These are phyloP conservation scores for Thermothelomyces thermophilus DNA, from an alignment of 2,329 filamentous ascomycete genomes.

Conservation along the genomic window DNA sequence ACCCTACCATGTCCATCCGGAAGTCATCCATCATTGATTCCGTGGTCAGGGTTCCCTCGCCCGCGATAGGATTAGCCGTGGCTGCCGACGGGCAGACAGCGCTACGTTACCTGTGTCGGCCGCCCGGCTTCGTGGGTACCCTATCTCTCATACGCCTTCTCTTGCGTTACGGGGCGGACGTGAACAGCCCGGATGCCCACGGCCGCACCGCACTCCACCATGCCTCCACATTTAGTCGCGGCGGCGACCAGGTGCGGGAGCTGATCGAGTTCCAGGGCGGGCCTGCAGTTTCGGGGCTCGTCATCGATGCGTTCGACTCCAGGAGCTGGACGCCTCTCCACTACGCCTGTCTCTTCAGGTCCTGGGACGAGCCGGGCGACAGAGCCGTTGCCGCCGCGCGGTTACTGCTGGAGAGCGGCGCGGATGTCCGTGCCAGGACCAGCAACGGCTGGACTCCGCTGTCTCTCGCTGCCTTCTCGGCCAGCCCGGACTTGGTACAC, in stretches of 20 bases:
- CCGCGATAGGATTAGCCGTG: background rate
- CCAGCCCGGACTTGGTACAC: background rate
- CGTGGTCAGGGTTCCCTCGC: background rate
- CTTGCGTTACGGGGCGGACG: slow-evolving; percentile 10
- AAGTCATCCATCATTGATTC: slow-evolving; percentile 12
- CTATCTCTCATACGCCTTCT: slow-evolving; percentile 2
- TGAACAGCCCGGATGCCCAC: slow-evolving; percentile 2
- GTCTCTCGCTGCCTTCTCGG: slow-evolving; percentile 6
- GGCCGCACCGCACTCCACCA: slow-evolving; percentile 15
- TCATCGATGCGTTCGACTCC: slow-evolving; percentile 9
- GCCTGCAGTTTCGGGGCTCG: slow-evolving; percentile 2
- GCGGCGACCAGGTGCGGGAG: background rate
- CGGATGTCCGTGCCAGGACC: slow-evolving; percentile 6
- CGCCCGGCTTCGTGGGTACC: background rate
- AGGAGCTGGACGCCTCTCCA: slow-evolving; percentile 19
- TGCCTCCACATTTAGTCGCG: slow-evolving; percentile 8
- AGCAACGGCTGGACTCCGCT: slow-evolving; percentile 11
- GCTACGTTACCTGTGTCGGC: slow-evolving; percentile 7
- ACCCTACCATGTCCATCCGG: background rate
- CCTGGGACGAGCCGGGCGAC: background rate
- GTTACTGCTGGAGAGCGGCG: slow-evolving; percentile 10
- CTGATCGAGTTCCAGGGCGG: slow-evolving; percentile 10
- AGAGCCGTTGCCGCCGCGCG: background rate
- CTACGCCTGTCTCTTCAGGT: slow-evolving; percentile 12
- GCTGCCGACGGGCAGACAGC: background rate